These are phyloP conservation scores for Plasmodiophora brassicae DNA, from an alignment of 208 protist genomes.

Conservation along the genomic window DNA sequence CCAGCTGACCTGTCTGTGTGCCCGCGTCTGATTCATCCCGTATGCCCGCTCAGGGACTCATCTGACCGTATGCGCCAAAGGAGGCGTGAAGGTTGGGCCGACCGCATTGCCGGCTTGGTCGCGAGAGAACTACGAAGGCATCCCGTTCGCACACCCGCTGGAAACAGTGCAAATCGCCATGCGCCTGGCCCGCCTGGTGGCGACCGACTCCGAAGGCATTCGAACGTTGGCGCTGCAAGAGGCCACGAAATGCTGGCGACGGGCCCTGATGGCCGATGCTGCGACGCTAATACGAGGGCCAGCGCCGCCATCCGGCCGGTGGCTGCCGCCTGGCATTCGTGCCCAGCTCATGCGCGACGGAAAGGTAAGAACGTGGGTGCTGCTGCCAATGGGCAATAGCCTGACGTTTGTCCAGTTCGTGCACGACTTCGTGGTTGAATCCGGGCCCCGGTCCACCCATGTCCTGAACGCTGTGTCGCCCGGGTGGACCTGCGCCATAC, in stretches of 20 bases:
- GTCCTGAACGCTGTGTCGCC: conserved; percentile 23
- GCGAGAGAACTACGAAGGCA: neutral
- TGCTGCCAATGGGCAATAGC: too few relatives aligned
- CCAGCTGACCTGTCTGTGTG: too few relatives aligned
- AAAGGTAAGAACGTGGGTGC: too few relatives aligned
- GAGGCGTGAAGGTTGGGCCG: neutral
- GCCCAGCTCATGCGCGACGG: neutral
- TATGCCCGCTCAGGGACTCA: too few relatives aligned
- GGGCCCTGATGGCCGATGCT: neutral
- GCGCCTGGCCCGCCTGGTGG: neutral
- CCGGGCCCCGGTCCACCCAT: neutral
- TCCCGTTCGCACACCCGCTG: neutral
- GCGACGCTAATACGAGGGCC: neutral
- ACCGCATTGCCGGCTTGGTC: neutral
- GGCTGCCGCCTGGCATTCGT: neutral
- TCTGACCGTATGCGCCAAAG: neutral
- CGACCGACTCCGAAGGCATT: neutral
- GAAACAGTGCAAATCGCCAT: neutral
- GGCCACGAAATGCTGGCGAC: neutral
- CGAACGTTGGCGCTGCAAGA: neutral
- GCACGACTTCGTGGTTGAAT: neutral
- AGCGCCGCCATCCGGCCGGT: neutral
- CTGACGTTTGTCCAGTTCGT: neutral
- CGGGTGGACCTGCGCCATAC: neutral
- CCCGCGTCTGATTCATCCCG: too few relatives aligned